A percentile compares a stretch with the other conserved stretches of the same genome.
Conservation (phyloP, 2,329 filamentous ascomycete genomes). For the Colletotrichum sp. region DNA sequence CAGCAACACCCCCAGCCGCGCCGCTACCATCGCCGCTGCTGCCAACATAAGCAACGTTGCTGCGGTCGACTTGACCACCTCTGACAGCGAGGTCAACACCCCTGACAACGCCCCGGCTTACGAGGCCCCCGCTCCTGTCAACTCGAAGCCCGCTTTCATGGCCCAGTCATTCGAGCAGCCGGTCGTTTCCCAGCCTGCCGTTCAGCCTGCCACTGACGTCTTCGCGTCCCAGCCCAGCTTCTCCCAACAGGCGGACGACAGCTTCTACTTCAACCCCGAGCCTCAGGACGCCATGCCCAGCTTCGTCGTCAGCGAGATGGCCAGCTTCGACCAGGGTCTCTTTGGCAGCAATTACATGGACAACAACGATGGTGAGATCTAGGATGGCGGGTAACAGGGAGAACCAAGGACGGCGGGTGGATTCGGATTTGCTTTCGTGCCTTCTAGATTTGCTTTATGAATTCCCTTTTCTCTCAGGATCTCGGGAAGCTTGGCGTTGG, state of each 20-base stretch:
- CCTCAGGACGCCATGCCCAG: background rate
- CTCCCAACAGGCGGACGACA: background rate
- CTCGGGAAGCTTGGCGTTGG: conserved; percentile 1
- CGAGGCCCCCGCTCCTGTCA: background rate
- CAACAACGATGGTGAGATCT: conserved; percentile 41
- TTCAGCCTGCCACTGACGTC: background rate
- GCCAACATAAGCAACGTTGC: conserved; percentile 9
- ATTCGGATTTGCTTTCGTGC: background rate
- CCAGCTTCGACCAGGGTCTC: background rate
- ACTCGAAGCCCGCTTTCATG: background rate
- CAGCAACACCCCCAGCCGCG: conserved; percentile 17
- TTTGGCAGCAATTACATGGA: conserved; percentile 24
- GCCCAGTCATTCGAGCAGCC: background rate
- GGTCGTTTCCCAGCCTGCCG: background rate
- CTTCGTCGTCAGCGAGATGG: background rate
- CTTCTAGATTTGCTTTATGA: background rate
- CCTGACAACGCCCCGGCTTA: conserved; percentile 6
- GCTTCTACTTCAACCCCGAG: background rate
- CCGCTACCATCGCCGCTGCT: conserved; percentile 21
- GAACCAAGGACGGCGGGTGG: background rate
- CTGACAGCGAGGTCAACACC: conserved; percentile 23
- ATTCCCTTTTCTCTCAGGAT: background rate
- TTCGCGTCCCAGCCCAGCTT: background rate
- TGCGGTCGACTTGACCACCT: conserved; percentile 21
- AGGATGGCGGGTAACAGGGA: background rate